phyloP scores from a whole-genome alignment of 192 early-diverging fungal genomes.

The Blastocladiella britannica region DNA sequence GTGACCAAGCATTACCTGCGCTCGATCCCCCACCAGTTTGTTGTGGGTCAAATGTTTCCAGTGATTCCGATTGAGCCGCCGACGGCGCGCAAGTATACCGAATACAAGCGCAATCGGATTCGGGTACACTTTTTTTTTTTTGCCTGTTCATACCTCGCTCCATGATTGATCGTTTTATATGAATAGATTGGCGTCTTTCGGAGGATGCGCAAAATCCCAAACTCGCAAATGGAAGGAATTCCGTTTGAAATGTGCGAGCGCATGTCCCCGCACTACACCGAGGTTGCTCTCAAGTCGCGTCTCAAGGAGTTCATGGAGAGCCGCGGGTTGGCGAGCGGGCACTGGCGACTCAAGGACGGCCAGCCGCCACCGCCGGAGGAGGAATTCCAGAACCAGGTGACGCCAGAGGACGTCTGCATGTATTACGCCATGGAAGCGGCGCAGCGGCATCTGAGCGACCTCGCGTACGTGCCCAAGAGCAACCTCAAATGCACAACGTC shows the following conservation, averaged over 20 bases:
- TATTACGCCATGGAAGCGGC: conserved; percentile 85
- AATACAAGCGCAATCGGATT: conserved; percentile 61
- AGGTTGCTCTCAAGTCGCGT: conserved; percentile 68
- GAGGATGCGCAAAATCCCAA: conserved; percentile 61
- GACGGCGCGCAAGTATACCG: conserved; percentile 77
- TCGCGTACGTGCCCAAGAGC: conserved; percentile 46
- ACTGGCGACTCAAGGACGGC: conserved; percentile 67
- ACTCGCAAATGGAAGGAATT: conserved; percentile 47
- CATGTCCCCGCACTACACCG: conserved; percentile 62
- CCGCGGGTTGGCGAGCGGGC: conserved; percentile 55
- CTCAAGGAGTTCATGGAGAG: conserved; percentile 91
- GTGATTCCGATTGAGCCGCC: conserved; percentile 85
- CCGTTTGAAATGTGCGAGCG: conserved; percentile 38
- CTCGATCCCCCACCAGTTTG: conserved; percentile 58
- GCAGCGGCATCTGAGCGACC: conserved; percentile 72
- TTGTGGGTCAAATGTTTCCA: conserved; percentile 83
- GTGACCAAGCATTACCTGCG: conserved; percentile 70
- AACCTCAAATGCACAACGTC: conserved; percentile 48
- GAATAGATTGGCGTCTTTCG: conserved; percentile 46
- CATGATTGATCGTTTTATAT: background rate
- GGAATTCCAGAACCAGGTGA: conserved; percentile 70
- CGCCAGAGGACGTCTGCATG: conserved; percentile 87
- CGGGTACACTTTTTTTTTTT: conserved; percentile 31
- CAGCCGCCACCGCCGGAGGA: conserved; percentile 61
- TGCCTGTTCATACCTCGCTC: background rate